Evolutionary conservation across 495 filamentous ascomycete genomes (phyloP), one percentile per base, ranked within the genome.

Genomic region (Hyaloscypha variabilis): DNA sequence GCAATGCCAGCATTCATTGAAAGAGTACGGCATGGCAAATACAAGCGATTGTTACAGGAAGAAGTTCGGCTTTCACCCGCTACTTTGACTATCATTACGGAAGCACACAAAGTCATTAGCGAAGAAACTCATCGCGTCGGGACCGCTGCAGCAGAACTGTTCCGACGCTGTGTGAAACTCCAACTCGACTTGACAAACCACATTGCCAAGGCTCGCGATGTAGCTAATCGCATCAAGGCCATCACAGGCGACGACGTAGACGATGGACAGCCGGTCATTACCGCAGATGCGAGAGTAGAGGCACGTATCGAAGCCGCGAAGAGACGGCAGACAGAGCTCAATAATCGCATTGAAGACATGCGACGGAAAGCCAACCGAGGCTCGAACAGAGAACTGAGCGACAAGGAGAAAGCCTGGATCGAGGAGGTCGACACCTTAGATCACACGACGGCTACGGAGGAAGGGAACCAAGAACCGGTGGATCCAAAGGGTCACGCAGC

Each of bases 71-170:
- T 97, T 24, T 92, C 89, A 17, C 85, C 90, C 8, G 85, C 88
- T 10, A 94, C 90, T 0, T 80, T 96, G 23, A 85, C 90, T 50
- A 75, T 94, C 14, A 85, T 97, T 67, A 88, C 88, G 0, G 85
- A 91, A 30, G 90, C 89, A 0, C 93, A 97, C 74, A 84, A 89
- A 53, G 80, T 91, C 3, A 77, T 96, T 24, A 88, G 87, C 58
- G 77, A 82, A 23, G 90, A 97, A 75, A 95, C 92, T 0, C 81
- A 89, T 67, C 78, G 79, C 6, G 81, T 97, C 28, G 88, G 90
- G 42, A 72, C 82, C 58, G 92, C 91, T 13, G 93, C 91, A 2
- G 86, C 93, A 1, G 91, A 96, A 70, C 79, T 97, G 10, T 96
- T 96, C 79, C 82, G 88, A 19, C 84, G 90, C 25, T 94, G 90